Conservation (phyloP, 2,329 filamentous ascomycete genomes). For the Bipolaris gigantea region DNA sequence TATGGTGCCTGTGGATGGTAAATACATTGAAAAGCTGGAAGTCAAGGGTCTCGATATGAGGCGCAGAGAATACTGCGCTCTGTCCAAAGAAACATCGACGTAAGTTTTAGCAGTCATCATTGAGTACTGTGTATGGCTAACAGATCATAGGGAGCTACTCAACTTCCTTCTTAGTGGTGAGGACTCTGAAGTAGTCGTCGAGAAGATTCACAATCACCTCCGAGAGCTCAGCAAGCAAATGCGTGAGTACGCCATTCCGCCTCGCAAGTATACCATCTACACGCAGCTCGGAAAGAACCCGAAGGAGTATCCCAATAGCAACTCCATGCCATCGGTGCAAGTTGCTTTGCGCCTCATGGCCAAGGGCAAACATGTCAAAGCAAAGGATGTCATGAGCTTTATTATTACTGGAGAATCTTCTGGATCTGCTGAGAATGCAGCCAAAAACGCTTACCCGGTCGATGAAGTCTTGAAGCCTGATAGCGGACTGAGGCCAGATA, state of each 20-base stretch:
- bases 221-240: constrained; percentile 83
- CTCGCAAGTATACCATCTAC: constrained; percentile 93
- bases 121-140: constrained; percentile 9
- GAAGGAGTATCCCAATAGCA: constrained; percentile 89
- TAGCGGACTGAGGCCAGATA: constrained; percentile 76
- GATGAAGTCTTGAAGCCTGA: constrained; percentile 81
- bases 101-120: constrained; percentile 33
- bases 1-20: constrained; percentile 83
- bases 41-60: constrained; percentile 99
- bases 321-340: constrained; percentile 95
- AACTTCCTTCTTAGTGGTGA: constrained; percentile 94
- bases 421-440: constrained; percentile 67
- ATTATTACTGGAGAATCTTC: constrained; percentile 76
- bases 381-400: constrained; percentile 95
- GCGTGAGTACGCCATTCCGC: constrained; percentile 74
- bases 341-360: constrained; percentile 87
- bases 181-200: constrained; percentile 83
- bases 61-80: constrained; percentile 90
- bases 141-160: constrained; percentile 65
- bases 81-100: constrained; percentile 92
- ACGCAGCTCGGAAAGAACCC: constrained; percentile 96
- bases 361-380: constrained; percentile 83
- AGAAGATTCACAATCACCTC: constrained; percentile 91
- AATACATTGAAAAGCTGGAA: constrained; percentile 91
- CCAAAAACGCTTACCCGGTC: constrained; percentile 86